A percentile compares a stretch with the other conserved stretches of the same genome.
Conservation (phyloP, 805 yeast species). For the Ascoidea tarda region DNA sequence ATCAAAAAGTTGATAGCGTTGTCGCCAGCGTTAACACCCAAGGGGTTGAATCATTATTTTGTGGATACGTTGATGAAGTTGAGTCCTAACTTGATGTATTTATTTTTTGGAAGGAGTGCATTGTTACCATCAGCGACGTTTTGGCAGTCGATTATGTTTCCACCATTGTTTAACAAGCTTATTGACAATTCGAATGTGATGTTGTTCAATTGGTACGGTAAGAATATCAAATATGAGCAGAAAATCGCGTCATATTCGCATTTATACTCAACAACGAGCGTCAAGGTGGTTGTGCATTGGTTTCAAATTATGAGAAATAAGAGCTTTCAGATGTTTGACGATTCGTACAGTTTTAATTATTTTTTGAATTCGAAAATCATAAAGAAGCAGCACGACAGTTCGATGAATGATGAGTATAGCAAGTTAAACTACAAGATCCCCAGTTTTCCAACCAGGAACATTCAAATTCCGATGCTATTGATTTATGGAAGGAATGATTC, state of each 20-base stretch:
- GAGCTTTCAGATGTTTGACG: constrained; percentile 84
- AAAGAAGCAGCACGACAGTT: constrained; percentile 12
- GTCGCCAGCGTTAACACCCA: constrained; percentile 92
- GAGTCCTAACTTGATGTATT: constrained; percentile 57
- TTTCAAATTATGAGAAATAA: constrained; percentile 72
- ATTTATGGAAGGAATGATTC: constrained; percentile 75
- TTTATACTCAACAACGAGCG: constrained; percentile 82
- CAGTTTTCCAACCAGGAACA: constrained; percentile 51
- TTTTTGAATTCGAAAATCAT: background rate
- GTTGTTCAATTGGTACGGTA: constrained; percentile 69
- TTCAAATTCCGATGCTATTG: constrained; percentile 58
- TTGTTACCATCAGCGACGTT: constrained; percentile 65
- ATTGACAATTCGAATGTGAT: constrained; percentile 59
- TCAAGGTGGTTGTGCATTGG: constrained; percentile 92
- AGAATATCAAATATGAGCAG: constrained; percentile 58
- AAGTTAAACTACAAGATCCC: constrained; percentile 30
- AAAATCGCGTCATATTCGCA: constrained; percentile 76
- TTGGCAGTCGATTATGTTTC: constrained; percentile 62
- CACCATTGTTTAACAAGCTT: constrained; percentile 55
- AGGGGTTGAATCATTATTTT: constrained; percentile 62
- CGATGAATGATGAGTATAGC: constrained; percentile 2
- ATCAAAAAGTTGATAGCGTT: constrained; percentile 59
- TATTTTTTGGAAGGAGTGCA: constrained; percentile 61
- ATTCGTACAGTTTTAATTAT: constrained; percentile 19
- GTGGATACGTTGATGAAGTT: constrained; percentile 64